Conservation (phyloP, 306 rosid genomes). For the Inga leiocalycina region DNA sequence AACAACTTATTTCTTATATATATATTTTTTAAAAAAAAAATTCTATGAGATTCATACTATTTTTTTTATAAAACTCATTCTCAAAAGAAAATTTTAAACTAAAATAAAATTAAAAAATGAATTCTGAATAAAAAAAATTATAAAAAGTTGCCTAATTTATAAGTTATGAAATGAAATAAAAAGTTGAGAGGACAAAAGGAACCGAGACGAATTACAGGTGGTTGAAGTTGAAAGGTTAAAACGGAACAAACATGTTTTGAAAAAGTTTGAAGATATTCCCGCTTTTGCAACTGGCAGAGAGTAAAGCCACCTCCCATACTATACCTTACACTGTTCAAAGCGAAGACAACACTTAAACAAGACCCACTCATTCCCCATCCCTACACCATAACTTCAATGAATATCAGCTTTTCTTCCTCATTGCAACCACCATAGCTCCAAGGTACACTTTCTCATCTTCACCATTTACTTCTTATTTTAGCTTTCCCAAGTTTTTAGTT, state of each 20-base stretch:
- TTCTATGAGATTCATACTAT: neutral
- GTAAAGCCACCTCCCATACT: neutral
- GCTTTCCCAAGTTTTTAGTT: neutral
- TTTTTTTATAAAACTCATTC: neutral
- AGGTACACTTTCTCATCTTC: neutral
- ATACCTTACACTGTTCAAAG: neutral
- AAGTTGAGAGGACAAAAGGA: neutral
- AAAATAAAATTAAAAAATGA: neutral
- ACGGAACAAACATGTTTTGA: conserved; percentile 20
- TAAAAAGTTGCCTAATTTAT: neutral
- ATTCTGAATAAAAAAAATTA: neutral
- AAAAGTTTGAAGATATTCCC: conserved; percentile 23
- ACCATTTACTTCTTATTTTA: neutral
- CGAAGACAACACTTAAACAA: neutral
- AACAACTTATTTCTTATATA: neutral
- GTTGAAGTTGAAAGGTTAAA: neutral
- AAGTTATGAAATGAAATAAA: neutral
- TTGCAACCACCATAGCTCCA: neutral
- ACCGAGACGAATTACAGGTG: neutral
- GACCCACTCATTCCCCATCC: neutral
- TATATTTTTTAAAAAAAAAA: too few species aligned
- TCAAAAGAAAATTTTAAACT: neutral
- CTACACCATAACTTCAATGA: neutral
- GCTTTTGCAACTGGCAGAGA: conserved; percentile 20
- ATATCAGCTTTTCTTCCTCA: neutral